Conservation (phyloP, 176 grass and related monocot genomes). For the Bothriochloa decipiens region DNA sequence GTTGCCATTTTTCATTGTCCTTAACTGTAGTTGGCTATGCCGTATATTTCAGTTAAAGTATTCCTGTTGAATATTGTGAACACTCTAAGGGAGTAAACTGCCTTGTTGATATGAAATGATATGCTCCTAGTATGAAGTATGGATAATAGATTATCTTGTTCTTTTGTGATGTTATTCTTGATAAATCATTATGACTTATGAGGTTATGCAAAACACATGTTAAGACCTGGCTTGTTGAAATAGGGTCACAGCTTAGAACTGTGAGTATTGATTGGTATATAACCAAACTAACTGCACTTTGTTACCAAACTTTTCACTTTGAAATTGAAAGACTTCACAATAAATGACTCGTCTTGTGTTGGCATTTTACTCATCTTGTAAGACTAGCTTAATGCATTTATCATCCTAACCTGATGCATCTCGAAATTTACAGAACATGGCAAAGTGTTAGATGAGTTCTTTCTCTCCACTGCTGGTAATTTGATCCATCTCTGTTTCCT, state of each 20-base stretch:
- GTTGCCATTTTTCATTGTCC: not conserved
- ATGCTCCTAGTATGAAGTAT: not conserved
- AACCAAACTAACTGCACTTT: constrained; percentile 10
- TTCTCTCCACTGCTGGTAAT: constrained; percentile 91
- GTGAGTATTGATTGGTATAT: not conserved
- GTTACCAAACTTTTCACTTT: constrained; percentile 9
- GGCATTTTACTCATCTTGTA: not conserved
- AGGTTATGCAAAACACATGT: not conserved
- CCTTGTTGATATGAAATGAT: constrained; percentile 13
- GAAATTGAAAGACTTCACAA: not conserved
- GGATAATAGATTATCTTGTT: not conserved
- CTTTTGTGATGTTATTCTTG: constrained; percentile 4
- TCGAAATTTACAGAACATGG: constrained; percentile 75
- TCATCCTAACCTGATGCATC: not conserved
- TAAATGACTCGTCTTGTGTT: constrained; percentile 5
- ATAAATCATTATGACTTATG: not conserved
- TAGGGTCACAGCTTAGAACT: not conserved
- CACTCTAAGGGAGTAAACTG: not conserved
- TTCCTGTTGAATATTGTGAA: not conserved
- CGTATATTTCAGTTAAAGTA: not conserved
- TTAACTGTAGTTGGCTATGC: not conserved
- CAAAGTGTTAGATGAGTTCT: constrained; percentile 92
- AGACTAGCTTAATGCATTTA: constrained; percentile 21
- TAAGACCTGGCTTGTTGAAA: not conserved
- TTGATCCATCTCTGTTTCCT: constrained; percentile 19